Evolutionary conservation across 2,329 filamentous ascomycete species (phyloP), one percentile per base, ranked within the genome.

Genomic region (Triangularia verruculosa): DNA sequence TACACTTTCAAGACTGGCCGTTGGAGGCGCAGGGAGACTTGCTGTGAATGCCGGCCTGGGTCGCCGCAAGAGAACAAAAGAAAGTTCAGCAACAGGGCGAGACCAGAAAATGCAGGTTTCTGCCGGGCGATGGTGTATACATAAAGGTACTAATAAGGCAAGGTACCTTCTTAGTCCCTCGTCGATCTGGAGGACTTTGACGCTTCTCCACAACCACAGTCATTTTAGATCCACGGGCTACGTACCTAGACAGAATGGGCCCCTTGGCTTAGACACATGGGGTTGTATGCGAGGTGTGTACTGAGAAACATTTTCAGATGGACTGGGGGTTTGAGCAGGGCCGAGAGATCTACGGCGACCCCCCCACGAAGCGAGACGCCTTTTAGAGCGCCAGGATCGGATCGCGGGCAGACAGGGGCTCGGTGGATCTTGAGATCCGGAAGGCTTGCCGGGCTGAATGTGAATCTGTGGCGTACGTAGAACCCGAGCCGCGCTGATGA

Each of bases 211-310:
- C 67, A 66, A 32, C 59, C 57, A 59, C 62, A 56, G 64, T 63
- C 65, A 63, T 59, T 64, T 66, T 62, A 61, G 65, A 64, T 47
- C 58, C 59, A 57, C 64, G 39, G 64, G 61, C 39, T 66, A 71
- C 69, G 66, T 70, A 70, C 69, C 66, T 67, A 61, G 47, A 58
- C 57, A 57, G 52, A 54, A 61, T 56, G 57, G 62, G 59, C n/a
- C 32, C 55, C 68, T 67, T 67, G 65, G 68, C 62, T 67, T 54
- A 61, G 64, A 67, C 55, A 66, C 66, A 71, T 68, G 64, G 63
- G 61, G 22, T 24, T 11, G 22, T 24, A 54, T 24, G 25, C 61
- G 61, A 67, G 66, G 61, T 30, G 67, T 66, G 66, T 64, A 58
- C 62, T 43, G 59, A 66, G 53, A 60, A 53, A 61, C 53, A 57